These are phyloP conservation scores for Pittosporum tobira DNA, from an alignment of 129 eudicot genomes.

Conservation along the genomic window DNA sequence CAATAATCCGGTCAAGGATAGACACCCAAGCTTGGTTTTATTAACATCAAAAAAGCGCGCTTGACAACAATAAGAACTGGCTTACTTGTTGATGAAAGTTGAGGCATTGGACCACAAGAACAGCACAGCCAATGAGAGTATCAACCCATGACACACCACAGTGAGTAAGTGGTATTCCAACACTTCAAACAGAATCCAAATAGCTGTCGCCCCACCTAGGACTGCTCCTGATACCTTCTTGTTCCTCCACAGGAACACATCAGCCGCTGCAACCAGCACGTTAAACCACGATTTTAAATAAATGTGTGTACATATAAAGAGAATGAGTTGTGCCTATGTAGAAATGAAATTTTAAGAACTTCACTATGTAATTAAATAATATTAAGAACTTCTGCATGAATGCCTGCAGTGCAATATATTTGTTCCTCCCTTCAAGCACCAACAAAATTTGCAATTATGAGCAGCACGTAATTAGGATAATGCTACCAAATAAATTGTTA, in stretches of 20 bases:
- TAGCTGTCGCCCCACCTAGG: slow-evolving; percentile 62
- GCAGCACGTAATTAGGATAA: too few species aligned
- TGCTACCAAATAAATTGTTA: too few species aligned
- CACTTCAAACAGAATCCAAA: slow-evolving; percentile 78
- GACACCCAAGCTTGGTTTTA: not conserved
- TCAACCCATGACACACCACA: slow-evolving; percentile 65
- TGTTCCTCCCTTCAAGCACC: too few species aligned
- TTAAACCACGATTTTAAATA: not conserved
- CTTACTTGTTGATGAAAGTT: slow-evolving; percentile 77
- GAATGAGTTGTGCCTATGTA: too few species aligned
- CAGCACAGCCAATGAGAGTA: slow-evolving; percentile 44
- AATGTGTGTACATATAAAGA: not conserved
- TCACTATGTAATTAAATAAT: too few species aligned
- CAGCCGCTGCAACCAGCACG: slow-evolving; percentile 55
- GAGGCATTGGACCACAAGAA: slow-evolving; percentile 90
- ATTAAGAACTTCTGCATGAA: too few species aligned
- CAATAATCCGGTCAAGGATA: not conserved
- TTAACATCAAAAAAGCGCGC: not conserved
- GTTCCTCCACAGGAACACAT: slow-evolving; percentile 87
- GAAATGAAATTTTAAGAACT: too few species aligned
- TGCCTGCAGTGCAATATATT: too few species aligned
- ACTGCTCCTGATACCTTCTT: slow-evolving; percentile 67
- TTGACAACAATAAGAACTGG: not conserved
- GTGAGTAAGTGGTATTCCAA: slow-evolving; percentile 72
- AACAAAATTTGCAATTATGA: too few species aligned